Base-by-base conservation (phyloP, 139 green algal genomes). In the Mesostigma viride region DNA sequence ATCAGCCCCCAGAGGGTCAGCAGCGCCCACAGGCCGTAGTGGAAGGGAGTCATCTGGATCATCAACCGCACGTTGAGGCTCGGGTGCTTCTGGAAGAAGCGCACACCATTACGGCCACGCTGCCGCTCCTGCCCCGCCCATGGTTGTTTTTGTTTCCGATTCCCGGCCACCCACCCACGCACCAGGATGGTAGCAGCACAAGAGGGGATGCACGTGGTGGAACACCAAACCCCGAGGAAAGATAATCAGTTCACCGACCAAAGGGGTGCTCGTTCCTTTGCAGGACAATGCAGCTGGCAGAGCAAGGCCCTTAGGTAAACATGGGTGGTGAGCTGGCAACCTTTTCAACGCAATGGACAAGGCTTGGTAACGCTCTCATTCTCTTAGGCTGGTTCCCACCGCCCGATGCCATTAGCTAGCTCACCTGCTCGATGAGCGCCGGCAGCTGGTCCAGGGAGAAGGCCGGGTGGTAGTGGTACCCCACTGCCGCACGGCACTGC, bases 11-110 rank as follows among this genome's bases (percentile, higher is more conserved):
- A 48, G 24, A 80, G 34, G 28, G 74, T 80, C 31, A 80, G 74
- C 31, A 80, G 36, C 14, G 20, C 26, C 74, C 74, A 80, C 34
- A 81, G 40, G n/a, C 31, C 27, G n/a, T 58, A 33, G 45, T 80
- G 74, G 22, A 80, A 72, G n/a, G 72, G 64, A 35, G 74, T 81
- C 64, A 80, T 70, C 72, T 80, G 74, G 14, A 81, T 62, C 74
- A 80, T 80, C 31, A 80, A 46, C n/a, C 72, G 63, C 60, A 80
- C 74, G 46, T 73, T 71, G 3, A 78, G 47, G 5, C 34, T 72
- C 8, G 72, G 72, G 62, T 80, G 74, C 56, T 81, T 81, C 6
- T 26, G 44, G 64, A 59, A 80, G 65, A 80, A 80, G 31, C 56
- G 74, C 44, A 75, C 71, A n/a, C 72, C 74, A n/a, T 75, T 79